phyloP scores from a whole-genome alignment of 1,284 basidiomycete genomes.

The Malassezia dermatis region DNA sequence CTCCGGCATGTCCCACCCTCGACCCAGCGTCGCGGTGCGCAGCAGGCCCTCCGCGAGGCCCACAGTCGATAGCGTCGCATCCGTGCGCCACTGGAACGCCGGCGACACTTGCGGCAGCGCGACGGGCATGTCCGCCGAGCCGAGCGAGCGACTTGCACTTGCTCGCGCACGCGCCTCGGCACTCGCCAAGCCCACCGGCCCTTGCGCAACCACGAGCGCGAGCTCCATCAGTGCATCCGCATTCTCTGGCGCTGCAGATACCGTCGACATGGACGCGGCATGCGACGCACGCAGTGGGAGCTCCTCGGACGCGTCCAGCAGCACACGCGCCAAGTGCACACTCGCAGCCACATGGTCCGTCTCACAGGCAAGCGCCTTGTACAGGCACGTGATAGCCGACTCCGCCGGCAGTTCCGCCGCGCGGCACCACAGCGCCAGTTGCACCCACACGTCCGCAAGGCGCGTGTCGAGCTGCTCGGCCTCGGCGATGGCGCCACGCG shows the following conservation, averaged over 20 bases:
- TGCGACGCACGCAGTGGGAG: conserved; percentile 12
- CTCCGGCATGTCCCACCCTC: conserved; percentile 36
- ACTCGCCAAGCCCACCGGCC: neutral
- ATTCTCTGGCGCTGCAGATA: conserved; percentile 3
- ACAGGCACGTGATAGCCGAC: conserved; percentile 38
- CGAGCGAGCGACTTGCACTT: conserved; percentile 2
- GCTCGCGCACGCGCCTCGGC: conserved; percentile 4
- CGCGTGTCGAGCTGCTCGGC: conserved; percentile 78
- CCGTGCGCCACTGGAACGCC: conserved; percentile 17
- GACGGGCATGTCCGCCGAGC: neutral
- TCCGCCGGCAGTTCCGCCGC: conserved; percentile 20
- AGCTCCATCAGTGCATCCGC: conserved; percentile 1
- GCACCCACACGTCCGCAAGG: conserved; percentile 85
- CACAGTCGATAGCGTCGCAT: conserved; percentile 27
- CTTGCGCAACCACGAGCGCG: conserved; percentile 1
- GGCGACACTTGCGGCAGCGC: neutral
- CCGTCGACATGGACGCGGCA: conserved; percentile 12
- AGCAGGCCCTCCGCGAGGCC: conserved; percentile 40
- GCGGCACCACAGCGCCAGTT: conserved; percentile 49
- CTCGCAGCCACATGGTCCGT: conserved; percentile 30
- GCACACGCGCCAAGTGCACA: conserved; percentile 39
- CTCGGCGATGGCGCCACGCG: conserved; percentile 81
- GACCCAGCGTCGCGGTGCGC: conserved; percentile 26
- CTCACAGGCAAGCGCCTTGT: conserved; percentile 44
- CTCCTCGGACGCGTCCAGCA: conserved; percentile 18